A percentile compares a stretch with the other conserved stretches of the same genome.
phyloP scores from a whole-genome alignment of 1,284 basidiomycete species.

The Tilletia horrida region DNA sequence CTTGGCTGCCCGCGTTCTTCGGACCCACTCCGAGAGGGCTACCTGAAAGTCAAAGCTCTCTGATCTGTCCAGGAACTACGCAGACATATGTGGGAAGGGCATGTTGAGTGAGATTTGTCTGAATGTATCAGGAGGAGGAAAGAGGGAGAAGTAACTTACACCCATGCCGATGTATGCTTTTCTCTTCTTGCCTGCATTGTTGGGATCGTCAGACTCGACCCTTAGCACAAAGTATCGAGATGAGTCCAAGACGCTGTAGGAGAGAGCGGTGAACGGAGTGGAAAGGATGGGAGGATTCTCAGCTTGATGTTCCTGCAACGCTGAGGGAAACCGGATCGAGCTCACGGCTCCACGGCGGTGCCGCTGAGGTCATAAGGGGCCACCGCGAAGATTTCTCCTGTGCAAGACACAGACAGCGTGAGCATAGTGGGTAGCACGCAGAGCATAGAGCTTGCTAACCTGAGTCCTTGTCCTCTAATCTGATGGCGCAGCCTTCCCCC shows the following conservation, averaged over 20 bases:
- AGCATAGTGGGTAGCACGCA: no score
- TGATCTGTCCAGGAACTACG: constrained; percentile 46
- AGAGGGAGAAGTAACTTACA: constrained; percentile 29
- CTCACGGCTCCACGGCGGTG: constrained; percentile 73
- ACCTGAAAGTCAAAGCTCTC: constrained; percentile 54
- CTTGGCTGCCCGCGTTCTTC: constrained; percentile 54
- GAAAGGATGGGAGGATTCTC: neutral
- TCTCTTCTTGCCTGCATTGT: constrained; percentile 35
- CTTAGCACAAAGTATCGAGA: constrained; percentile 92
- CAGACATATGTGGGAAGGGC: no score
- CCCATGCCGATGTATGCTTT: constrained; percentile 52
- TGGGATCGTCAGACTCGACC: constrained; percentile 60
- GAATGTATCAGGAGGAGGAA: constrained; percentile 14
- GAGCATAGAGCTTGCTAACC: constrained; percentile 54
- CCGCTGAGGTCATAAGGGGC: constrained; percentile 78
- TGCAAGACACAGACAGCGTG: neutral
- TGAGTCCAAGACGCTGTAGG: constrained; percentile 72
- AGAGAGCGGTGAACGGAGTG: neutral
- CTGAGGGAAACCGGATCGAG: neutral
- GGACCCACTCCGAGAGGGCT: constrained; percentile 89
- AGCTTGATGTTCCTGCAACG: no score
- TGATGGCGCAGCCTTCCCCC: constrained; percentile 43
- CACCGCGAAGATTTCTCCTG: constrained; percentile 75
- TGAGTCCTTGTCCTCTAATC: constrained; percentile 43
- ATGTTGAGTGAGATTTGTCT: no score